phyloP scores from a whole-genome alignment of 2,329 filamentous ascomycete genomes.

The Sporothrix globosa region DNA sequence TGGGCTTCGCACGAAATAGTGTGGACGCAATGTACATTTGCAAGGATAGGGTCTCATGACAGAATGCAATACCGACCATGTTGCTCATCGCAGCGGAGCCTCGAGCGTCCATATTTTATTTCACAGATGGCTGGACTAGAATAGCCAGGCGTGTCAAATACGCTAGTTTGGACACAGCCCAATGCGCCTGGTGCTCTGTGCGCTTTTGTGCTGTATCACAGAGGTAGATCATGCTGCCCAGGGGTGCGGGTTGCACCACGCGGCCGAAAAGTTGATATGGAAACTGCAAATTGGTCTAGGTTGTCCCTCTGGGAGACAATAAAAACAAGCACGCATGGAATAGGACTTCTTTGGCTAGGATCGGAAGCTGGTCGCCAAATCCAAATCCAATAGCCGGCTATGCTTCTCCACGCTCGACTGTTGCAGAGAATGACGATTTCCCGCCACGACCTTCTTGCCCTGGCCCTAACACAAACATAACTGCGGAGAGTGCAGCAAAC shows the following conservation, averaged over 20 bases:
- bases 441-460: background rate
- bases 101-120: background rate
- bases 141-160: background rate
- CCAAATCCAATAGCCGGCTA: background rate
- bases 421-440: background rate
- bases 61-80: too few species aligned
- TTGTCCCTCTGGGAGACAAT: too few species aligned
- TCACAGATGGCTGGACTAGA: background rate
- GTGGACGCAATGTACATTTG: too few species aligned
- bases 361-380: too few species aligned
- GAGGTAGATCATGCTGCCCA: conserved; percentile 4
- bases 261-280: background rate
- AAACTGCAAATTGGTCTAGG: too few species aligned
- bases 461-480: background rate
- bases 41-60: too few species aligned
- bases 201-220: background rate
- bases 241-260: conserved; percentile 6
- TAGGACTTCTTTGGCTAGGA: background rate
- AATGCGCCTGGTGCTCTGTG: background rate
- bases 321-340: background rate
- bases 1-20: too few species aligned
- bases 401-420: background rate
- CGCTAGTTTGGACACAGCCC: background rate
- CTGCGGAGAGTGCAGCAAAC: background rate
- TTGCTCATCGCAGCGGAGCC: background rate